These are phyloP conservation scores for Xerocomus brunneocitrinus DNA, from an alignment of 768 basidiomycete species.

Conservation along the genomic window DNA sequence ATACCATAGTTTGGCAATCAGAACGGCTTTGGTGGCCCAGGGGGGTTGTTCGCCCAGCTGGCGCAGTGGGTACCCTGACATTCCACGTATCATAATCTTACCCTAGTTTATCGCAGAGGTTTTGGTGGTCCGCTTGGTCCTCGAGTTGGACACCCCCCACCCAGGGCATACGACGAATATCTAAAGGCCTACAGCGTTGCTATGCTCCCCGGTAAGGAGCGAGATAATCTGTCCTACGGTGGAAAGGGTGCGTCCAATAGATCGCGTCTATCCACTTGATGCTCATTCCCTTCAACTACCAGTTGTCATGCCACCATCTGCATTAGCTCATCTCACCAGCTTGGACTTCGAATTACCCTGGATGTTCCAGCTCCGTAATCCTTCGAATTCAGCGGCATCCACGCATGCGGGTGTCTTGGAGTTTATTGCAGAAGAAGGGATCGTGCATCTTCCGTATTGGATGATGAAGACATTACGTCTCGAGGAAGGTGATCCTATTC, in stretches of 20 bases:
- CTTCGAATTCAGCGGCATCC: constrained; percentile 70
- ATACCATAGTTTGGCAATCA: constrained; percentile 33
- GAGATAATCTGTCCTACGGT: constrained; percentile 92
- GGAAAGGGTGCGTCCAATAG: constrained; percentile 80
- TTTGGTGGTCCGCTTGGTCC: constrained; percentile 49
- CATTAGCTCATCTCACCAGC: constrained; percentile 79
- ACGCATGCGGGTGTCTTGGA: constrained; percentile 98
- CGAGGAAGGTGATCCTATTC: constrained; percentile 92
- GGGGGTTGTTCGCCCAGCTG: constrained; percentile 60
- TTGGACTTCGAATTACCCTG: constrained; percentile 90
- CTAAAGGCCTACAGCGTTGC: constrained; percentile 93
- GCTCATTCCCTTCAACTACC: constrained; percentile 1
- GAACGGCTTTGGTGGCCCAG: constrained; percentile 43
- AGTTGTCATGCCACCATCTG: constrained; percentile 98
- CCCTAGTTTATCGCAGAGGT: constrained; percentile 37
- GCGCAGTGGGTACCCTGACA: constrained; percentile 44
- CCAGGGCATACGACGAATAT: constrained; percentile 85
- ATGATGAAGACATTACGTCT: constrained; percentile 98
- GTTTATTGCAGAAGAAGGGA: constrained; percentile 96
- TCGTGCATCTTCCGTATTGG: constrained; percentile 96
- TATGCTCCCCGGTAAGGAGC: constrained; percentile 81
- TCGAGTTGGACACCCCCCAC: constrained; percentile 45
- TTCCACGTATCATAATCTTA: constrained; percentile 13
- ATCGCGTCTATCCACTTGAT: constrained; percentile 8
- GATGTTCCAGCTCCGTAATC: constrained; percentile 96